Conservation (phyloP, 495 filamentous ascomycete genomes). For the Poronia punctata region DNA sequence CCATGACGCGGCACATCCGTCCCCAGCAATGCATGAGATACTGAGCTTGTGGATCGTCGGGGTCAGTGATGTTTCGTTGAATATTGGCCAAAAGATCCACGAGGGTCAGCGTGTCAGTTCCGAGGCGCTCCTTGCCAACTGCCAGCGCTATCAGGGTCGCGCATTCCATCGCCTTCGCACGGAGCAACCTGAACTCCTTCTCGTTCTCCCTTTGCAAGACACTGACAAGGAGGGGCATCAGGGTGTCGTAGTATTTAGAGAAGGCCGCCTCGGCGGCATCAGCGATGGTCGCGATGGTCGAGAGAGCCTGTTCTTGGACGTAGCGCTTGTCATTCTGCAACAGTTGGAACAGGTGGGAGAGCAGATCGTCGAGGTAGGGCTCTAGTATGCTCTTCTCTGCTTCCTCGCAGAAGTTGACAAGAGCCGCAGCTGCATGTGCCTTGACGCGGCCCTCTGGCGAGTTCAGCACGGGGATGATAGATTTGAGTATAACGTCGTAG, state of each 20-base stretch:
- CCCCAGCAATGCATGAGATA: constrained; percentile 99
- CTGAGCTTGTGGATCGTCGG: constrained; percentile 92
- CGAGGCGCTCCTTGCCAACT: constrained; percentile 89
- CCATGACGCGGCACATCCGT: constrained; percentile 93
- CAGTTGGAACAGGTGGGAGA: constrained; percentile 74
- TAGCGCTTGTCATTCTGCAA: constrained; percentile 87
- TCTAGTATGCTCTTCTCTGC: constrained; percentile 88
- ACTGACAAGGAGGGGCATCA: constrained; percentile 91
- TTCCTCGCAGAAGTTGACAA: constrained; percentile 99
- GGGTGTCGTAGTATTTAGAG: constrained; percentile 85
- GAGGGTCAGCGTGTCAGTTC: constrained; percentile 73
- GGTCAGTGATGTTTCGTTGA: constrained; percentile 78
- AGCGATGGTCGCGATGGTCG: constrained; percentile 96
- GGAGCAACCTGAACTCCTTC: constrained; percentile 83
- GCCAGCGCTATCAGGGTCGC: constrained; percentile 94
- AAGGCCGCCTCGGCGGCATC: constrained; percentile 96
- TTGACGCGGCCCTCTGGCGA: constrained; percentile 90
- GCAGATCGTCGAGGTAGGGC: constrained; percentile 84
- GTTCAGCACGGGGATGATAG: constrained; percentile 87
- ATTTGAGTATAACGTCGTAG: constrained; percentile 73
- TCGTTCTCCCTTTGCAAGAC: constrained; percentile 82
- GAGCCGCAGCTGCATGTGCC: constrained; percentile 89
- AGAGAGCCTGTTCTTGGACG: constrained; percentile 96
- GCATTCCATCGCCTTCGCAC: constrained; percentile 99
- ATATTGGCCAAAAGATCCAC: constrained; percentile 82